Evolutionary conservation across 2,329 filamentous ascomycete genomes (phyloP).

Genomic region (Macroventuria anomochaeta): DNA sequence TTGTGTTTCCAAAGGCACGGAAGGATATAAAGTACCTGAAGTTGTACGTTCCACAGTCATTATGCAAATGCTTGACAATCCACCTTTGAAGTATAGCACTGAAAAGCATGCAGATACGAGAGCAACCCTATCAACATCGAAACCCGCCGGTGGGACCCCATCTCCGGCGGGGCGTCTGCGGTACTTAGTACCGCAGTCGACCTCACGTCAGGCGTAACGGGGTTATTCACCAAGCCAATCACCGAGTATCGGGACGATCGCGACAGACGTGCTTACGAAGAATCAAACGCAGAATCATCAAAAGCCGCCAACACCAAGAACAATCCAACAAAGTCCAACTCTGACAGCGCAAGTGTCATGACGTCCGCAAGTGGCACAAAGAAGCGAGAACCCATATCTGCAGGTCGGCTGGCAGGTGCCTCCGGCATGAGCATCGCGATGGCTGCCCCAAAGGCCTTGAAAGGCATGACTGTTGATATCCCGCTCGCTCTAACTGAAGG

Average conservation of each 20-base stretch:
- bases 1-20: not conserved
- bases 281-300: not conserved
- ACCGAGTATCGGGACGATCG: slow-evolving; percentile 22
- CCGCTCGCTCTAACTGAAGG: slow-evolving; percentile 78
- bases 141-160: slow-evolving; percentile 61
- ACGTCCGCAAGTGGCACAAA: too few relatives aligned
- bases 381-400: slow-evolving; percentile 7
- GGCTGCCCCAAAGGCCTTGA: slow-evolving; percentile 17
- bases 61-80: not conserved
- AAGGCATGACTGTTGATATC: slow-evolving; percentile 66
- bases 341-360: too few relatives aligned
- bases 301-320: not conserved
- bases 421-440: slow-evolving; percentile 20
- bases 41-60: not conserved
- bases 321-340: too few relatives aligned
- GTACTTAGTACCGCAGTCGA: slow-evolving; percentile 62
- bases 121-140: slow-evolving; percentile 40
- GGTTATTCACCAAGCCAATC: slow-evolving; percentile 53
- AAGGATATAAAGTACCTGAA: not conserved
- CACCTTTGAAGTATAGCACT: slow-evolving; percentile 1
- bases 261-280: slow-evolving; percentile 9
- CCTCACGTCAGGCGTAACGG: slow-evolving; percentile 64
- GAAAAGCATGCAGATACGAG: slow-evolving; percentile 9
- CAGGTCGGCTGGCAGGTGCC: slow-evolving; percentile 11
- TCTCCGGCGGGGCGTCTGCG: slow-evolving; percentile 68